Base-by-base conservation (phyloP, 306 rosid genomes). In the Cyclanthera cordifolia region DNA sequence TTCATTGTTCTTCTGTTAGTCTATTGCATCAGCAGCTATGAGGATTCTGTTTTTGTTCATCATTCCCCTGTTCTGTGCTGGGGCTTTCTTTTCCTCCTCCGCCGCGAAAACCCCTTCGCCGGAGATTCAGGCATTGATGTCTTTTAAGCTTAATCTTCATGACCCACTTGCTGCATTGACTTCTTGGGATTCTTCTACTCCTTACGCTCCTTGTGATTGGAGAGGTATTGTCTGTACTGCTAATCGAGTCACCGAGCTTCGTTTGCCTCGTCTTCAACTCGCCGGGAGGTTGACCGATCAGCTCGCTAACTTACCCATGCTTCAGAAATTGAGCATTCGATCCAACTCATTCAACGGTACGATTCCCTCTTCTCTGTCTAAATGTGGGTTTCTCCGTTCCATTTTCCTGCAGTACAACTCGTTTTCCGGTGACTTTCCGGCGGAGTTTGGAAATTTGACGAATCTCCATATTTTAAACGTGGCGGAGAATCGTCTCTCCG, bases 191-290 rank as follows among this genome's bases (percentile, higher is more conserved):
- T 73, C 87, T 0, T 76, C 87, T 16, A 71, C 95, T 46, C 86
- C 97, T 8, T 64, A 77, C 47, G 96, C 97, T 12, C 97, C 97
- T 0, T 91, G 96, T 49, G 90, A 91, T 84, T 91, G 97, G 97
- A 86, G 88, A 1, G 97, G 97, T 3, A 85, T 91, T 17, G 27
- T 70, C 4, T 88, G 84, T 19, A 56, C 71, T n/a, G 47, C 55
- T 53, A 75, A 60, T 63, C 83, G 89, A 21, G 95, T 91, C 71
- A 73, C 85, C 0, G 96, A 87, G 81, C 80, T 91, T 46, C 95
- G 96, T 4, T 53, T 91, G 72, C 96, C 96, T 67, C 86, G 86
- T 21, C 87, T 88, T 77, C 90, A 82, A 71, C 97, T 88, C 70
- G 76, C 75, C 25, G 97, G 97, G 7, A 75, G 85, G 1, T 90